Evolutionary conservation across 2,329 filamentous ascomycete genomes (phyloP), one percentile per base, ranked within the genome.

Genomic region (Aspergillus niger): DNA sequence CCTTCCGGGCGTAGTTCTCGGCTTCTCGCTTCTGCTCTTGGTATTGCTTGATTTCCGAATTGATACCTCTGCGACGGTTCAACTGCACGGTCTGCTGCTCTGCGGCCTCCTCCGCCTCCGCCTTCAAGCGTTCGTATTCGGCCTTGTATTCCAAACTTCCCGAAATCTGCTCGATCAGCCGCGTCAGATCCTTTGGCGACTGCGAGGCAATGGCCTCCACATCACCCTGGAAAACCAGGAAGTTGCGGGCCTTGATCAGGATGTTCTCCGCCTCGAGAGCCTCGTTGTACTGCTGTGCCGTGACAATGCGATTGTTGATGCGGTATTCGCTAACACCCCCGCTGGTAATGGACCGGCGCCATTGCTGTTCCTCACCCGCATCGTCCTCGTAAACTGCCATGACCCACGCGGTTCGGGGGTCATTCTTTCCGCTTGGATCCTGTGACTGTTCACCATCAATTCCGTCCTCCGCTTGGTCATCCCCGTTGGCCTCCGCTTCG

Each of bases 361-460:
- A 99, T 67, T 89, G 88, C 73, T 97, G 93, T 76, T 96, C 92
- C 71, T 97, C 91, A 50, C 92, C 94, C 2, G 92, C 92, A 74
- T 99, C 95, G 72, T 99, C 95, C 74, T 97, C 93, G 76, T 98
- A 99, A 15, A 99, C 94, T 30, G 95, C 95, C 92, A 97, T 98
- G 13, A 99, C 96, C 94, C 94, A 99, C 3, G 95, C 96, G 2
- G 89, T 95, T 75, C 93, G 95, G 0, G 95, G 95, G 70, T 99
- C 94, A 65, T 87, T 86, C 58, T 79, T 77, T 70, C 84, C 74
- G 44, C 85, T 87, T 5, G 67, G 58, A 50, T 77, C 76, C n/a
- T 87, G 89, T 58, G 87, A 84, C 55, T 86, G 84, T 68, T 90
- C 85, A 32, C 84, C 83, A 41, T 85, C 67, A 76, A 79, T 71